phyloP scores from a whole-genome alignment of 202 grass and related monocot genomes.

The Schoenoplectus tabernaemontani region DNA sequence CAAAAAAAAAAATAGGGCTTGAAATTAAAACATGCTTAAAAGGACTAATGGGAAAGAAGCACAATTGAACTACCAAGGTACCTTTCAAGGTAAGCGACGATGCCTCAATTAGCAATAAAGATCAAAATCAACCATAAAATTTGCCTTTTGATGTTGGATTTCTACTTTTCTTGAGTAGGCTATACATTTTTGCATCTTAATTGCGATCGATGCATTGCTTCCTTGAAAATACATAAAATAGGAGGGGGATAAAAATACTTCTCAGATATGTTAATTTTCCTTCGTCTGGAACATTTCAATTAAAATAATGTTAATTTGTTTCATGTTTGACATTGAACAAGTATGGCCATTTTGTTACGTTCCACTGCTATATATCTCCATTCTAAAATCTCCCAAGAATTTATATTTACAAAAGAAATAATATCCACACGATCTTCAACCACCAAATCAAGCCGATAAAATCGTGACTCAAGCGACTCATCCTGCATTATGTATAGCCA shows the following conservation, averaged over 20 bases:
- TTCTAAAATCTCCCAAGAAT: not conserved
- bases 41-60: not conserved
- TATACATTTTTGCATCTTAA: not conserved
- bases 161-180: not conserved
- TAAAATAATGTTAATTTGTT: not conserved
- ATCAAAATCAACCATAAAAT: not conserved
- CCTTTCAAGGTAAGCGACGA: slow-evolving; percentile 14
- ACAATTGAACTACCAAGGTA: slow-evolving; percentile 17
- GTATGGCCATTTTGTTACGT: slow-evolving; percentile 3
- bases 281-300: not conserved
- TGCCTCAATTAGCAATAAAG: slow-evolving; percentile 7
- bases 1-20: not conserved
- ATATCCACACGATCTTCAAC: not conserved
- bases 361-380: slow-evolving; percentile 2
- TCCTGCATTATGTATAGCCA: not conserved
- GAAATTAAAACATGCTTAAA: not conserved
- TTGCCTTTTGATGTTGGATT: not conserved
- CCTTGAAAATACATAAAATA: not conserved
- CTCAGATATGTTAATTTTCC: not conserved
- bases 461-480: not conserved
- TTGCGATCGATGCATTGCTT: not conserved
- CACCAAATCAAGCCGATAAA: slow-evolving; percentile 13
- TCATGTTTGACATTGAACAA: slow-evolving; percentile 20
- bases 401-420: not conserved
- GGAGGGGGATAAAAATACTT: not conserved